Evolutionary conservation across 2,329 filamentous ascomycete species (phyloP), one percentile per base, ranked within the genome.

Genomic region (Xenoacremonium recifei): DNA sequence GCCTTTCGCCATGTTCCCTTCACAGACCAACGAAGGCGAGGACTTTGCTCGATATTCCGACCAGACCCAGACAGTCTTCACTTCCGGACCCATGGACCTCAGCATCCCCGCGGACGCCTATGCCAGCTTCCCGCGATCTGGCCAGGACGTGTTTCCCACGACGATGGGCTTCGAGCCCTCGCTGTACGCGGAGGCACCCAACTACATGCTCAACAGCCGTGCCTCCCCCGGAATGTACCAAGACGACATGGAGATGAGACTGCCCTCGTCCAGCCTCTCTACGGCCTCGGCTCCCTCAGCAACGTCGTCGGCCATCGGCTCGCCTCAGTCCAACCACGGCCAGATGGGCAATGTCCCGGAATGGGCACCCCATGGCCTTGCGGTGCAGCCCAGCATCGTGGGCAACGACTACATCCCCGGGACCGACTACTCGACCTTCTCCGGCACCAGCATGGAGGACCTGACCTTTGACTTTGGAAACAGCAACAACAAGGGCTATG

Each of bases 271-370:
- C 38, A 80, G 74, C 58, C 73, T 76, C 48, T 89, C 75, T 47
- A 81, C 76, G 45, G 74, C 73, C 18, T 85, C 79, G 44, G 82
- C 66, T 42, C 78, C 70, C 39, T 87, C 84, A 38, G 80, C 79
- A 4, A 72, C 82, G 6, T 86, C 83, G 1, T 87, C 84, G 7
- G 80, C 79, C 40, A 77, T 83, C 48, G 82, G 82, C 42, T 87
- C 84, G 17, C 84, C 84, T 19, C 79, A 81, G 55, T 83, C 82
- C 2, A 75, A 77, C 49, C 75, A 78, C 55, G 75, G 76, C 42
- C 77, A 78, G 51, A 65, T 76, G 49, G 77, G 77, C 47, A 70
- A 71, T 54, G 73, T 79, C 37, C 71, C 80, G 34, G 78, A 82
- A 45, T 87, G 82, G 79, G 64, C 73, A 50, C 64, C 71, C 16